These are phyloP conservation scores for Phylloporus rhodoxanthus DNA, from an alignment of 768 basidiomycete genomes.

Conservation along the genomic window DNA sequence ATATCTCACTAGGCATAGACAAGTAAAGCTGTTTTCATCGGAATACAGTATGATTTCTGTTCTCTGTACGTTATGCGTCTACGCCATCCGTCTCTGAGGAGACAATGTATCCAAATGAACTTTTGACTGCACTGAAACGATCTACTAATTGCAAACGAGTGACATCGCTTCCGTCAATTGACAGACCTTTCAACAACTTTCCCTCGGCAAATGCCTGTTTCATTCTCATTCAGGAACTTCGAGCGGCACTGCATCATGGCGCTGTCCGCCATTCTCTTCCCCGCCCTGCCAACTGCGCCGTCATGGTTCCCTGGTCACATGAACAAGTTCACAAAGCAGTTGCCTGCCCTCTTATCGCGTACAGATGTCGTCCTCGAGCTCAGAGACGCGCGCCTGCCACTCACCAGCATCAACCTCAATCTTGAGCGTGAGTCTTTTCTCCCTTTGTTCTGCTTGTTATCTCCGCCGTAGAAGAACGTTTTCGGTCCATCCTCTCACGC, in stretches of 20 bases:
- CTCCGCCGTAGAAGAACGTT: constrained; percentile 5
- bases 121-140: not conserved
- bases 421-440: constrained; percentile 62
- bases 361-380: constrained; percentile 93
- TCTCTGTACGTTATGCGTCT: not conserved
- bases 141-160: not conserved
- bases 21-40: constrained; percentile 15
- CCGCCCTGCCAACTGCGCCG: constrained; percentile 60
- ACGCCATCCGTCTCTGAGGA: not conserved
- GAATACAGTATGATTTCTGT: constrained; percentile 3
- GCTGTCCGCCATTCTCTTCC: constrained; percentile 35
- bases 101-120: not conserved
- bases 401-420: constrained; percentile 88
- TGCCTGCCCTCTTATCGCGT: constrained; percentile 70
- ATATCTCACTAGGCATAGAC: constrained; percentile 29
- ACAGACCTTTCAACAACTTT: not conserved
- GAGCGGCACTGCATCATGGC: constrained; percentile 12
- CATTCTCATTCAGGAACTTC: not conserved
- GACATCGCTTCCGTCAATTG: not conserved
- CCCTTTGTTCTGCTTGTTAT: not conserved
- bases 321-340: constrained; percentile 74
- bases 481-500: constrained; percentile 24
- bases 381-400: constrained; percentile 85
- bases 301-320: constrained; percentile 98
- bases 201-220: not conserved